Percentiles rank a stretch among this genome's conserved stretches.
Evolutionary conservation across 345 rosid species (phyloP).

Genomic region (Linum tenue): DNA sequence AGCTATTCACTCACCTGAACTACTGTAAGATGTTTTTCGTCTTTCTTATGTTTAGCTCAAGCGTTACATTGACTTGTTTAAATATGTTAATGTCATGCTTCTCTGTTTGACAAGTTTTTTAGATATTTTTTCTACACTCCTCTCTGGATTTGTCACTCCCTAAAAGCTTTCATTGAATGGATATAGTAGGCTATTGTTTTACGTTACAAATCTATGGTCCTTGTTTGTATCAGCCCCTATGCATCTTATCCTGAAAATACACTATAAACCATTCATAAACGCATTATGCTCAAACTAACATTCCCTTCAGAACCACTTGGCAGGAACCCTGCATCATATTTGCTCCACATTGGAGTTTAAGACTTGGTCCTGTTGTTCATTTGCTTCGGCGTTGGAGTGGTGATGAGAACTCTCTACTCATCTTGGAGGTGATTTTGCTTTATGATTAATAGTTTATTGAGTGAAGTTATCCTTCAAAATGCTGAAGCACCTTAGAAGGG

Average conservation of each 20-base stretch:
- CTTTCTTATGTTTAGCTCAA: background rate
- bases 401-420: constrained; percentile 62
- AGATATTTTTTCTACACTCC: background rate
- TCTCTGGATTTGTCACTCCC: no score
- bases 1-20: constrained; percentile 59
- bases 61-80: no score
- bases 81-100: no score
- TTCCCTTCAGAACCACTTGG: constrained; percentile 51
- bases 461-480: background rate
- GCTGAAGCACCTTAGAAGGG: background rate
- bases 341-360: constrained; percentile 68
- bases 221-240: no score
- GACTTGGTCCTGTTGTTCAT: constrained; percentile 76
- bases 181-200: no score
- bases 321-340: constrained; percentile 79
- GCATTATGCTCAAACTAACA: constrained; percentile 9
- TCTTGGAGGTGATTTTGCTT: constrained; percentile 51
- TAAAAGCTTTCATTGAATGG: no score
- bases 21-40: constrained; percentile 42
- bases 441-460: background rate
- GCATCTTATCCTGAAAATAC: no score
- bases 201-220: no score
- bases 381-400: constrained; percentile 66
- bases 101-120: background rate
- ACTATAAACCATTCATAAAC: no score